Evolutionary conservation across 805 yeast species (phyloP).

Genomic region (Monosporozyma unispora): DNA sequence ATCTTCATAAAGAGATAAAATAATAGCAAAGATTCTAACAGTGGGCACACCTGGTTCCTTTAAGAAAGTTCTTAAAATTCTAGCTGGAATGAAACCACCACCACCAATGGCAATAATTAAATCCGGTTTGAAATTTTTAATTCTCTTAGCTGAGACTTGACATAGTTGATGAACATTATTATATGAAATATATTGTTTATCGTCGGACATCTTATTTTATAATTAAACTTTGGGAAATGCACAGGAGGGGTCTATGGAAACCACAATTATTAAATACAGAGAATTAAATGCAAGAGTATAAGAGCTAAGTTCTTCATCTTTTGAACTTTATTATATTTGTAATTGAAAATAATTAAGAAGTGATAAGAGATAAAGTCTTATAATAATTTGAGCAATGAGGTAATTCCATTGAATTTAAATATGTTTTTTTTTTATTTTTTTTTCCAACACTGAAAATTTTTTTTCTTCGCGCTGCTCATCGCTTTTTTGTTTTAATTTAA

Average conservation of each 20-base stretch:
- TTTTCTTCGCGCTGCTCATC: too few relatives aligned
- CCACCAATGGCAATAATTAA: conserved; percentile 94
- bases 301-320: not conserved
- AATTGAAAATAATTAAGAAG: too few relatives aligned
- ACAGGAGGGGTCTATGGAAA: too few relatives aligned
- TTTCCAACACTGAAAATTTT: too few relatives aligned
- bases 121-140: conserved; percentile 72
- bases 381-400: too few relatives aligned
- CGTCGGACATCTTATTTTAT: conserved; percentile 20
- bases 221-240: not conserved
- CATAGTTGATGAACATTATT: conserved; percentile 72
- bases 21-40: conserved; percentile 90
- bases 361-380: too few relatives aligned
- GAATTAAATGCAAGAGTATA: not conserved
- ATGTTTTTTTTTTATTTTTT: too few relatives aligned
- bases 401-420: too few relatives aligned
- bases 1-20: conserved; percentile 84
- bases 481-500: too few relatives aligned
- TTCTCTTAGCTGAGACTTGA: conserved; percentile 51
- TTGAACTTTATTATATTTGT: not conserved
- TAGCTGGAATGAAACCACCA: conserved; percentile 96
- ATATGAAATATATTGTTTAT: conserved; percentile 67
- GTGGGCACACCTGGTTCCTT: conserved; percentile 84
- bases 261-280: not conserved
- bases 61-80: conserved; percentile 87